A percentile compares a stretch with the other conserved stretches of the same genome.
phyloP scores from a whole-genome alignment of 2,329 filamentous ascomycete species.

The Diaporthe aspalathi region DNA sequence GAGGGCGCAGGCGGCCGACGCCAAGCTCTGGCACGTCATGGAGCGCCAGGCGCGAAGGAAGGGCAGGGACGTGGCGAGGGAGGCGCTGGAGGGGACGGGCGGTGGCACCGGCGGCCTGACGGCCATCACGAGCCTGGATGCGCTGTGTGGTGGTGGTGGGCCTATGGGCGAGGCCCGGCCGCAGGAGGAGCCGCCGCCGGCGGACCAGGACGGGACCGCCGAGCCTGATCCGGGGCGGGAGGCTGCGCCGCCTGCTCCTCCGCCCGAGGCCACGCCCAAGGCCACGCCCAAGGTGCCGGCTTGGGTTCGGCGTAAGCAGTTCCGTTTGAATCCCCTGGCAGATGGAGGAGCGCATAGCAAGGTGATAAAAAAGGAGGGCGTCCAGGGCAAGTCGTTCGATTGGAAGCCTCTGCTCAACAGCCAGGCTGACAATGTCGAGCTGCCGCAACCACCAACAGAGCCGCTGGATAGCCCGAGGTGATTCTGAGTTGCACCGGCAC shows the following conservation, averaged over 20 bases:
- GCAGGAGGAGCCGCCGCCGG: too few species aligned
- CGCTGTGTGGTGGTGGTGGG: neutral
- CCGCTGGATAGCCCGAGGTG: neutral
- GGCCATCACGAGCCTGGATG: slow-evolving; percentile 19
- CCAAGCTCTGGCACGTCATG: slow-evolving; percentile 32
- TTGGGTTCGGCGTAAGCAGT: slow-evolving; percentile 11
- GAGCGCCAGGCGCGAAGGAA: slow-evolving; percentile 34
- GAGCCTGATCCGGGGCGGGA: neutral
- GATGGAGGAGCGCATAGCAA: neutral
- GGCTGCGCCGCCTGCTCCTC: neutral
- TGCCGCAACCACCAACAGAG: neutral
- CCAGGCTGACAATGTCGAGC: slow-evolving; percentile 5
- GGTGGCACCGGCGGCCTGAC: slow-evolving; percentile 28
- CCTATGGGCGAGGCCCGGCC: neutral
- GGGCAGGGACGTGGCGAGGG: neutral
- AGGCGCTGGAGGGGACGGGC: neutral
- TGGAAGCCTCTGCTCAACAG: neutral
- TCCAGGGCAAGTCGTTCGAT: neutral
- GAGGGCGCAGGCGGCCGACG: slow-evolving; percentile 38
- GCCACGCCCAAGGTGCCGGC: neutral
- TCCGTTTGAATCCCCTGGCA: slow-evolving; percentile 17
- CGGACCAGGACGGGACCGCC: neutral
- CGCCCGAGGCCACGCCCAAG: too few species aligned
- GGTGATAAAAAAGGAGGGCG: neutral
- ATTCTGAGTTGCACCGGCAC: neutral